These are phyloP conservation scores for Diatrype stigma DNA, from an alignment of 2,329 filamentous ascomycete genomes.

Conservation along the genomic window DNA sequence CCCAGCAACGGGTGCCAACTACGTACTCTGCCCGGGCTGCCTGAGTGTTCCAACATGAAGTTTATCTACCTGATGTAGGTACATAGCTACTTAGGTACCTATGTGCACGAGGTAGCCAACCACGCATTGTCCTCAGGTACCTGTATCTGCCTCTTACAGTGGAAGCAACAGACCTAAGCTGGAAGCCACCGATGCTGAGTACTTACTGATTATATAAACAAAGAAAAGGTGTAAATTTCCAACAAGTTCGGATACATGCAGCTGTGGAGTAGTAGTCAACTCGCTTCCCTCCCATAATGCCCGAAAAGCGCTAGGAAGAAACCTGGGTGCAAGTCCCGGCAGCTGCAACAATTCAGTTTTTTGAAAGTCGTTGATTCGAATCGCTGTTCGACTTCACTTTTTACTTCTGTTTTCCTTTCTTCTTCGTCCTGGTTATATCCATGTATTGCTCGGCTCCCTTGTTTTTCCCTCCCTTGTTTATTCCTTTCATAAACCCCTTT, in stretches of 20 bases:
- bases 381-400: too few species aligned
- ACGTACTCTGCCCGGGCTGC: too few species aligned
- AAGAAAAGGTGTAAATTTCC: background rate
- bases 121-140: background rate
- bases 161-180: constrained; percentile 8
- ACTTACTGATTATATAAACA: constrained; percentile 2
- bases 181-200: too few species aligned
- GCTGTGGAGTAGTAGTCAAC: constrained; percentile 27
- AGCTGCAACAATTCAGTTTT: constrained; percentile 12
- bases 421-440: background rate
- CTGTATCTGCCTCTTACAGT: constrained; percentile 1
- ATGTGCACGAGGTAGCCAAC: too few species aligned
- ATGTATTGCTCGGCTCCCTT: background rate
- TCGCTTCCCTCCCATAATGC: constrained; percentile 20
- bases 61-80: too few species aligned
- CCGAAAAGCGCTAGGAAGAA: constrained; percentile 13
- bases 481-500: too few species aligned
- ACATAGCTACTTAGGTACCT: too few species aligned
- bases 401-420: background rate
- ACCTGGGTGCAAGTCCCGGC: constrained; percentile 30
- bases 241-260: constrained; percentile 3
- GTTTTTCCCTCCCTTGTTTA: too few species aligned
- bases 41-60: too few species aligned
- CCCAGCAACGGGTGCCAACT: too few species aligned
- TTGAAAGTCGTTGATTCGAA: background rate